These are phyloP conservation scores for Syncephalis plumigaleata DNA, from an alignment of 371 early-diverging fungal species.

Conservation along the genomic window DNA sequence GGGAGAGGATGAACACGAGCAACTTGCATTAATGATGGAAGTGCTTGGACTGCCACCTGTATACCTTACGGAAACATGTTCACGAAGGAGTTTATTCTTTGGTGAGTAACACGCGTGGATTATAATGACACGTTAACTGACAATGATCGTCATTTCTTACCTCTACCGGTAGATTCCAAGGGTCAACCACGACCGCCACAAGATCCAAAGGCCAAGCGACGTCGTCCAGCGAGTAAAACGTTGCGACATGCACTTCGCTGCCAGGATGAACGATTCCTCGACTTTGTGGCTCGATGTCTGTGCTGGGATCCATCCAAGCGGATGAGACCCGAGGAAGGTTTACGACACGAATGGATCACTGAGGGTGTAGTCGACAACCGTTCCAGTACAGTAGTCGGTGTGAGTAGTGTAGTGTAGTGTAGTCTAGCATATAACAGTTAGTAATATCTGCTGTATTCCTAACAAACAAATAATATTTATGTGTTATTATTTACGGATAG, in stretches of 20 bases:
- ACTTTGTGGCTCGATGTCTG: conserved; percentile 70
- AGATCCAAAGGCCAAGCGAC: conserved; percentile 78
- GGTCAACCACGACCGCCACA: conserved; percentile 49
- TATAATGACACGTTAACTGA: not conserved
- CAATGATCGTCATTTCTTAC: too few relatives aligned
- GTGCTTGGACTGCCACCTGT: conserved; percentile 63
- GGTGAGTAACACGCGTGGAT: conserved; percentile 42
- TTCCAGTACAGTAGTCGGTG: too few relatives aligned
- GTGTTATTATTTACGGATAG: too few relatives aligned
- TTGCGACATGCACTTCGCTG: conserved; percentile 50
- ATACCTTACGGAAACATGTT: conserved; percentile 54
- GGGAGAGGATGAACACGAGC: conserved; percentile 92
- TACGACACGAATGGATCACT: conserved; percentile 59
- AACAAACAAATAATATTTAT: too few relatives aligned
- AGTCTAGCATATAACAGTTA: too few relatives aligned
- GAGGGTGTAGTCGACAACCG: conserved; percentile 7
- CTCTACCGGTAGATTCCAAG: conserved; percentile 24
- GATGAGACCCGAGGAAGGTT: conserved; percentile 72
- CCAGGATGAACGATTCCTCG: conserved; percentile 53
- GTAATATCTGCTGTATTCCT: too few relatives aligned
- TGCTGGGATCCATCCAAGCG: conserved; percentile 84
- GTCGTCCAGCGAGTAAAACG: conserved; percentile 60
- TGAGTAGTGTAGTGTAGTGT: too few relatives aligned
- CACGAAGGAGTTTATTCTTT: conserved; percentile 73
- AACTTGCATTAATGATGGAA: conserved; percentile 87